Evolutionary conservation across 768 basidiomycete species (phyloP), one percentile per base, ranked within the genome.

Genomic region (Lentinula boryana): DNA sequence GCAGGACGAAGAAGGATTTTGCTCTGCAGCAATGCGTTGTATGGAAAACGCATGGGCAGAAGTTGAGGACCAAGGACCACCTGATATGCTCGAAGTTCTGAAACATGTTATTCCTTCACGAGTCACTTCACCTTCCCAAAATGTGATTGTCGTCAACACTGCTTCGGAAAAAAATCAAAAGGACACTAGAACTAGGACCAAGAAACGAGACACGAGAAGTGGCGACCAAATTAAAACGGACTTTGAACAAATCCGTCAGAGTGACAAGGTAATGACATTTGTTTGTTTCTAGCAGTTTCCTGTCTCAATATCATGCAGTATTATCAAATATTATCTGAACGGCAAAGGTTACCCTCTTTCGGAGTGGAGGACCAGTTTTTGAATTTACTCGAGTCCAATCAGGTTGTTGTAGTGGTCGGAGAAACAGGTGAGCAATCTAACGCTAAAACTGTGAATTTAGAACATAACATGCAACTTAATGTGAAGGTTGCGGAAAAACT

Each of bases 401-500:
- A 86, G 52, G 90, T 88, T 3, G 81, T 95, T 1, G 82, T 98
- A 0, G 88, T 97, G 0, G 89, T 95, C 4, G 95, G 95, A 48
- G 95, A 96, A 73, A 94, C 92, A 55, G 91, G 90, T 89, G 38
- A 64, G 75, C 54, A 9, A 15, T 16, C n/a, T n/a, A 4, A 43
- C 3, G 6, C 2, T 16, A 18, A 23, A 10, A 31, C 23, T 31
- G 27, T 49, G 4, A 16, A 23, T 16, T 13, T 18, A 9, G 15
- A 12, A 16, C 8, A 15, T 15, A 31, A 52, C 7, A 54, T 9
- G 31, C 33, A 53, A n/a, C 33, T 38, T 38, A 23, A n/a, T 27
- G 18, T n/a, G 43, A 67, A 82, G 90, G 95, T 53, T 93, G 89
- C 55, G 95, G 95, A 31, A 98, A 98, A 72, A 95, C 93, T 2